Evolutionary conservation across 2,329 filamentous ascomycete species (phyloP), one percentile per base, ranked within the genome.

Genomic region (Trichoderma sp.): DNA sequence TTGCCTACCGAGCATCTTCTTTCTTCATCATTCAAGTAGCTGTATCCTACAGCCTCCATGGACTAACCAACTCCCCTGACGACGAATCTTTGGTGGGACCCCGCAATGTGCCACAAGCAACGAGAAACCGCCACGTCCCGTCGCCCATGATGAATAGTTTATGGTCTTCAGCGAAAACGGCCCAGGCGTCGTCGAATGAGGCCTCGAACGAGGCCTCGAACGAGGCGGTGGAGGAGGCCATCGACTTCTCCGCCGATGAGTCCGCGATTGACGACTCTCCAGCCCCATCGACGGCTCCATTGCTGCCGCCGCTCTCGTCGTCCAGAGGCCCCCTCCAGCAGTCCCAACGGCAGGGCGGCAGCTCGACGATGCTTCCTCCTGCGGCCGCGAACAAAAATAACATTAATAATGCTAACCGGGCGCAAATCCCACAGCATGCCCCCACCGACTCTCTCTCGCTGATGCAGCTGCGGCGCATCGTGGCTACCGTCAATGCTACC

Each of bases 391-490:
- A 19, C 57, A 58, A 32, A 42, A 63, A 12, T 50, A 67, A 32
- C 68, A 58, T 39, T 65, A 19, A 57, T 69, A 52, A 63, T 70
- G 66, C 69, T 71, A 60, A 72, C 69, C 71, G 59, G 12, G 53
- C 72, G 59, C 74, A 78, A 57, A 77, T 76, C 45, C 77, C 78
- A 53, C 81, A 79, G 4, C 84, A 73, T 34, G 78, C 78, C 61
- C 83, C 81, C 8, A 87, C 75, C 27, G 91, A 94, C 79, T 94
- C 91, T 17, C 83, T 94, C 32, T 94, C 91, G 37, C 81, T 94
- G 52, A 85, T 89, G 69, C 91, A 94, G 78, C 83, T 94, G 59
- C 86, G 88, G 71, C 88, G 87, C 71, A 86, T 94, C 64, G 90
- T 94, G 19, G 87, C 88, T 70, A 91, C 94, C 68, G 88, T 92